phyloP scores from a whole-genome alignment of 257 asterid species.

The Phtheirospermum japonicum region DNA sequence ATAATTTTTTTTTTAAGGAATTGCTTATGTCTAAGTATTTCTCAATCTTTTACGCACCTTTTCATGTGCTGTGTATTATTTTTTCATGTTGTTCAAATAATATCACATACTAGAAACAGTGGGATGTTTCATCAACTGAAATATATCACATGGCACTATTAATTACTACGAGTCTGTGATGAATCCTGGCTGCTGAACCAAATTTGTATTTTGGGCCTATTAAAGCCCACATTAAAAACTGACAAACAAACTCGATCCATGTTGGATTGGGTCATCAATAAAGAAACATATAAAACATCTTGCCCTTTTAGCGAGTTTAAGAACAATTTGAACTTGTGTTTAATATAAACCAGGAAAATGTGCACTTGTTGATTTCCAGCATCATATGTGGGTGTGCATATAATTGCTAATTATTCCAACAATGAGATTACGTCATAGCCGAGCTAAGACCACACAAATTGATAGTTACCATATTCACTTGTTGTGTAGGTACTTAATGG shows the following conservation, averaged over 20 bases:
- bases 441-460: too few species aligned
- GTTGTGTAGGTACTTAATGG: too few species aligned
- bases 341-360: not conserved
- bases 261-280: not conserved
- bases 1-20: not conserved
- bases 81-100: not conserved
- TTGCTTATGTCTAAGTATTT: not conserved
- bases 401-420: constrained; percentile 6
- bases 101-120: not conserved
- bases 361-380: constrained; percentile 9
- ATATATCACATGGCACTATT: not conserved
- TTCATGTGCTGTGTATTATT: not conserved
- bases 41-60: not conserved
- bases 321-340: not conserved
- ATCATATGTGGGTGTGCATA: not conserved
- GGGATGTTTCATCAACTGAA: not conserved
- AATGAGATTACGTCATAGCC: constrained; percentile 12
- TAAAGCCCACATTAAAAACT: constrained; percentile 14
- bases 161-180: not conserved
- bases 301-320: not conserved
- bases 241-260: not conserved
- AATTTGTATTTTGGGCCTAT: constrained; percentile 5
- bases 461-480: too few species aligned
- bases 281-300: too few species aligned
- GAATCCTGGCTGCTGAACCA: not conserved